Conservation (phyloP, 345 rosid genomes). For the Salix purpurea region DNA sequence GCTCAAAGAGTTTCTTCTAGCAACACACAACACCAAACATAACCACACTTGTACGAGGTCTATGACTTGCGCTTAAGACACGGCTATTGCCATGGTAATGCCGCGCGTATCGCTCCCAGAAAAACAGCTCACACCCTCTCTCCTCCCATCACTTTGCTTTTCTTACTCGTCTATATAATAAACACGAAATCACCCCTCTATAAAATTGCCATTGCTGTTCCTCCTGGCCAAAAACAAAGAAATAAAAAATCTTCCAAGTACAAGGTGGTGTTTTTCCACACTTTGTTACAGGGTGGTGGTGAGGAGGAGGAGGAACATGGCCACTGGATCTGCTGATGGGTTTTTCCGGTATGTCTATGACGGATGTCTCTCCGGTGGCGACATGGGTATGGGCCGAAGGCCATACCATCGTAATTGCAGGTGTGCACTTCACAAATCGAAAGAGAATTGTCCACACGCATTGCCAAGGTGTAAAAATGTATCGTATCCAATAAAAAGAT, state of each 20-base stretch:
- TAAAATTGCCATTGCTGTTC: not conserved
- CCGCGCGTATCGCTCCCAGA: not conserved
- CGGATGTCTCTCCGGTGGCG: slow-evolving; percentile 50
- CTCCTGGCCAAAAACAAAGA: not conserved
- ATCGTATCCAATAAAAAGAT: slow-evolving; percentile 49
- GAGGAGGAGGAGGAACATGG: slow-evolving; percentile 18
- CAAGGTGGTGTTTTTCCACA: not conserved
- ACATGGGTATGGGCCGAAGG: slow-evolving; percentile 45
- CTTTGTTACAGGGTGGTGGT: not conserved
- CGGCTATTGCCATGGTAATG: slow-evolving; percentile 2
- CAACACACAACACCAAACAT: not conserved
- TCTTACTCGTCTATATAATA: not conserved
- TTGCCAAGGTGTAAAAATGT: slow-evolving; percentile 27
- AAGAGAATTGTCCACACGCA: slow-evolving; percentile 22
- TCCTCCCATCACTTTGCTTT: not conserved
- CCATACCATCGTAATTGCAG: slow-evolving; percentile 65
- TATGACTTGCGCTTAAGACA: not conserved
- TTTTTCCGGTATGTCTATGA: slow-evolving; percentile 49
- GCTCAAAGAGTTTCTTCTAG: not conserved
- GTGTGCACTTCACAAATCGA: slow-evolving; percentile 50
- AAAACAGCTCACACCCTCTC: not conserved
- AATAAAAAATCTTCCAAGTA: not conserved
- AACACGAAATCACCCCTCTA: not conserved
- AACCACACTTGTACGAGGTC: not conserved
- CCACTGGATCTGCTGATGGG: slow-evolving; percentile 53